Base-by-base conservation (phyloP, 208 protist species). In the Wallacemonas sp. region DNA sequence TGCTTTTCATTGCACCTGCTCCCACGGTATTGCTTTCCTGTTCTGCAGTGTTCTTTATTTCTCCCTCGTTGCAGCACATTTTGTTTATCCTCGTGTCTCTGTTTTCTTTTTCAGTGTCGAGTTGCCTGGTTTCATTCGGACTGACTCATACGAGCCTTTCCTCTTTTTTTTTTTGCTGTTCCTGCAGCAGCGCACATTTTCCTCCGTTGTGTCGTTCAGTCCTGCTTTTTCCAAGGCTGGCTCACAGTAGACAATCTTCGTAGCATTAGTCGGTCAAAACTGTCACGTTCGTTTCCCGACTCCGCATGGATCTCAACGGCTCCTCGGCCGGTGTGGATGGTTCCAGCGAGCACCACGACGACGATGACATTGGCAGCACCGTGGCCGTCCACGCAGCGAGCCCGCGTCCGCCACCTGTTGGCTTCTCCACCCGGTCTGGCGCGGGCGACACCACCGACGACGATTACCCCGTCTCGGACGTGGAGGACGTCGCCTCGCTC, bases 331-430 rank as follows among this genome's bases (percentile, higher is more conserved):
- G 29, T 8, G 9, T 43, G 55, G 57, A 63, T 33, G 52, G 52
- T 24, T 9, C 12, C 32, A 58, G 57, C n/a, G 57, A 54, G 30
- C 62, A 54, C 16, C 65, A 82, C 49, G 81, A 87, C 9, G 78
- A 79, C 62, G 77, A 80, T 32, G 73, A 73, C 30, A 26, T 76
- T 34, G 44, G 19, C 24, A 88, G 81, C 70, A 81, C 81, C 58
- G 47, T 70, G 27, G 81, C 81, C 4, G 70, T 84, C 1, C 68
- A 57, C 5, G 72, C 41, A 2, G 52, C 55, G 2, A 71, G 65
- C 24, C 65, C 65, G 44, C 34, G 26, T 14, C 54, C 32, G 19
- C 23, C 30, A 6, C 36, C 36, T 14, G 36, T 6, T 33, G 29
- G 27, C 2, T 29, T 64, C 44, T 54, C 47, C 32, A 16, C 4